These are phyloP conservation scores for Hypoxylon rubiginosum DNA, from an alignment of 2,329 filamentous ascomycete species.

Conservation along the genomic window DNA sequence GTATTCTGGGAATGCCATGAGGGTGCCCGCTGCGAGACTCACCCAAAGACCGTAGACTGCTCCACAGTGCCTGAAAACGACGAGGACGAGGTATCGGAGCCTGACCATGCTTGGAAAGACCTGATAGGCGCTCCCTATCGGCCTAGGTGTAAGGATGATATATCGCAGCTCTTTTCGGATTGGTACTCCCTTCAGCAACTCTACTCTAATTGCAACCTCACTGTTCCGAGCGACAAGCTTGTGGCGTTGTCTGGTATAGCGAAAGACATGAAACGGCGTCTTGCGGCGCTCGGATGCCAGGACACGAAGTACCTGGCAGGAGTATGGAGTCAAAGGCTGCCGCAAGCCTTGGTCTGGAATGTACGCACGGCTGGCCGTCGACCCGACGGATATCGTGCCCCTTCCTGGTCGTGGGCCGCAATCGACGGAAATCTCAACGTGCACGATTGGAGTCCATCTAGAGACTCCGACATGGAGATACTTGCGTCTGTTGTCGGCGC, in stretches of 20 bases:
- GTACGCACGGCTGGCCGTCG: not conserved
- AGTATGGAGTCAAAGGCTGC: slow-evolving; percentile 34
- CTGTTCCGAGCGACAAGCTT: slow-evolving; percentile 38
- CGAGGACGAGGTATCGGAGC: not conserved
- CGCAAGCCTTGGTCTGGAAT: not conserved
- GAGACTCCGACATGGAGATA: not conserved
- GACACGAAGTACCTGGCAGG: slow-evolving; percentile 33
- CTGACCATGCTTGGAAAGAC: not conserved
- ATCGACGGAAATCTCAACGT: slow-evolving; percentile 33
- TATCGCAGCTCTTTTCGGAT: not conserved
- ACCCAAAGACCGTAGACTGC: not conserved
- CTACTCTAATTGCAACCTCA: slow-evolving; percentile 30
- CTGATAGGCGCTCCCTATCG: not conserved
- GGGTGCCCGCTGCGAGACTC: slow-evolving; percentile 5
- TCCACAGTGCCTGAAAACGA: not conserved
- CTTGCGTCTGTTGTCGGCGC: slow-evolving; percentile 4
- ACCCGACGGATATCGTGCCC: slow-evolving; percentile 35
- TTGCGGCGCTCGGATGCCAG: not conserved
- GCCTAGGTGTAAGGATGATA: not conserved
- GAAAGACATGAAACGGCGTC: slow-evolving; percentile 23
- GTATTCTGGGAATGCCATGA: slow-evolving; percentile 34
- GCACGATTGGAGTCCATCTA: not conserved
- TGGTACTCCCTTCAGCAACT: slow-evolving; percentile 16
- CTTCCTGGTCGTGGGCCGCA: slow-evolving; percentile 44
- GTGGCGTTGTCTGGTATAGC: slow-evolving; percentile 42